These are phyloP conservation scores for Naganishia albida DNA, from an alignment of 1,284 basidiomycete species.

Conservation along the genomic window DNA sequence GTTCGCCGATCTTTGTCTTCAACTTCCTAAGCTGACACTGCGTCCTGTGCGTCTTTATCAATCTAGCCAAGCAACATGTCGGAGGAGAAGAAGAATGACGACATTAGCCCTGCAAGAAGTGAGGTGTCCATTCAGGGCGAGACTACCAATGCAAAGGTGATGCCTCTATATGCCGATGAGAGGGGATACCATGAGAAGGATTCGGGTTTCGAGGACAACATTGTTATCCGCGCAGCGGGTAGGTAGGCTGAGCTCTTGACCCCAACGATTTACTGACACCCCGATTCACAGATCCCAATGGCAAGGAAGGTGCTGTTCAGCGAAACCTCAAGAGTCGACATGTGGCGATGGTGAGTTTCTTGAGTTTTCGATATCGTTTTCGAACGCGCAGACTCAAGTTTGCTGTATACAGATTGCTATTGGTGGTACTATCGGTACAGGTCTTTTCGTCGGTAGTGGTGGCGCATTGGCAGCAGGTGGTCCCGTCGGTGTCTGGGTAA, in stretches of 20 bases:
- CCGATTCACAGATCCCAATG: slow-evolving; percentile 22
- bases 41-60: no score
- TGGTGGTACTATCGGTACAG: slow-evolving; percentile 59
- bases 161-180: slow-evolving; percentile 31
- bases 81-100: slow-evolving; percentile 26
- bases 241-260: background rate
- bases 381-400: background rate
- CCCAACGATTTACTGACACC: background rate
- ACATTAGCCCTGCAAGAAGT: slow-evolving; percentile 6
- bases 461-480: slow-evolving; percentile 56
- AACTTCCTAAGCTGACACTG: no score
- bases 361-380: background rate
- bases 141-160: slow-evolving; percentile 21
- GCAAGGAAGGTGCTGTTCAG: slow-evolving; percentile 31
- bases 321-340: slow-evolving; percentile 35
- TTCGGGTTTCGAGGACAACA: slow-evolving; percentile 10
- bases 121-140: slow-evolving; percentile 4
- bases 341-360: slow-evolving; percentile 30
- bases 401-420: slow-evolving; percentile 53
- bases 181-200: slow-evolving; percentile 30
- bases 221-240: slow-evolving; percentile 22
- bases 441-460: slow-evolving; percentile 78
- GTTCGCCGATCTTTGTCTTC: no score
- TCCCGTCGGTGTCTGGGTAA: slow-evolving; percentile 41
- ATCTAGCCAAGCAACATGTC: background rate